phyloP scores from a whole-genome alignment of 148 eudicot species.

The Vaccinium corymbosum region DNA sequence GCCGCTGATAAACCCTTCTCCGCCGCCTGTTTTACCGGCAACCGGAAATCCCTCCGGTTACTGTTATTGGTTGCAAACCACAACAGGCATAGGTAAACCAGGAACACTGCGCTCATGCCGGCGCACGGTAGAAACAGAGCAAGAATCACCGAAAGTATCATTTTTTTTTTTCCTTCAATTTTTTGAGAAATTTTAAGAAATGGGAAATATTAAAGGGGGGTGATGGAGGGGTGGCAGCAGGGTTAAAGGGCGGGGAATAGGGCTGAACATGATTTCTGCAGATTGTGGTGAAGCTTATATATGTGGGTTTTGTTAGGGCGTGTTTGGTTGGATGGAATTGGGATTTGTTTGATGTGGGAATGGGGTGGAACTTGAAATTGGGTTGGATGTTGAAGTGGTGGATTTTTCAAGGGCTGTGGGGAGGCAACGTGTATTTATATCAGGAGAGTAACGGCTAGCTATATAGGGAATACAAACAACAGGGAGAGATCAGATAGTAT shows the following conservation, averaged over 20 bases:
- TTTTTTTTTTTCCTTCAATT: background rate
- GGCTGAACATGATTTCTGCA: background rate
- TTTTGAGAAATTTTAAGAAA: background rate
- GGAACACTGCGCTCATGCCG: conserved; percentile 66
- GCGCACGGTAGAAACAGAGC: conserved; percentile 81
- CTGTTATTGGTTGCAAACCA: conserved; percentile 43
- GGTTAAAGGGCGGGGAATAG: background rate
- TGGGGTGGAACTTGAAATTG: background rate
- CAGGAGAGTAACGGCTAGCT: conserved; percentile 1
- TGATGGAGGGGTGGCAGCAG: background rate
- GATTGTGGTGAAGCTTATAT: background rate
- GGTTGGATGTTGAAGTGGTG: conserved; percentile 14
- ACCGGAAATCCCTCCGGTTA: background rate
- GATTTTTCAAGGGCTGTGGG: background rate
- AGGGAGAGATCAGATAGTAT: background rate
- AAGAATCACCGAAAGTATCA: conserved; percentile 59
- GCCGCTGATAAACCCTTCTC: conserved; percentile 54
- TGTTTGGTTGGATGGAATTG: conserved; percentile 21
- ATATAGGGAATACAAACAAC: background rate
- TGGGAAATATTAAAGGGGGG: background rate
- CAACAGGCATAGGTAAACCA: conserved; percentile 65
- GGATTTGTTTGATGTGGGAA: background rate
- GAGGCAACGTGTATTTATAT: conserved; percentile 10
- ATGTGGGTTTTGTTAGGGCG: background rate
- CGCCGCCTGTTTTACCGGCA: conserved; percentile 34